These are phyloP conservation scores for Kwoniella dendrophila DNA, from an alignment of 768 basidiomycete species.

Conservation along the genomic window DNA sequence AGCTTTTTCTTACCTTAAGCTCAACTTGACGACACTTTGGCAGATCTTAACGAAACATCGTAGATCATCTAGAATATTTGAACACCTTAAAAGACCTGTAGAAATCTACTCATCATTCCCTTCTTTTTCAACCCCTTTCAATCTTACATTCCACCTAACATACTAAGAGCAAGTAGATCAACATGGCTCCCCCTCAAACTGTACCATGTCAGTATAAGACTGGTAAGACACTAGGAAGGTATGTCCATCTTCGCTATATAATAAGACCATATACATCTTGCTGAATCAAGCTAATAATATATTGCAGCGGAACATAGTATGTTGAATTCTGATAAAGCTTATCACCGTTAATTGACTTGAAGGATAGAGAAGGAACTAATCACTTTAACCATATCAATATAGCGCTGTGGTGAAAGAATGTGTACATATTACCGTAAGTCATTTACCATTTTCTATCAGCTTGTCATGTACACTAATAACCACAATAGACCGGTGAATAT, in stretches of 20 bases:
- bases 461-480: neutral
- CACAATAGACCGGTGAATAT: constrained; percentile 74
- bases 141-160: neutral
- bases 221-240: constrained; percentile 55
- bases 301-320: constrained; percentile 83
- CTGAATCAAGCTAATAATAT: constrained; percentile 32
- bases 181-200: constrained; percentile 46
- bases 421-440: constrained; percentile 69
- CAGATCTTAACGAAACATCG: too few relatives aligned
- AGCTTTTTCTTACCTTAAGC: too few relatives aligned
- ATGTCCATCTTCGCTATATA: too few relatives aligned
- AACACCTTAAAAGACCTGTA: neutral
- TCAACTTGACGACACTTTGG: too few relatives aligned
- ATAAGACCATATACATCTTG: neutral
- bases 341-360: constrained; percentile 6
- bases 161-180: neutral
- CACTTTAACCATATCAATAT: neutral
- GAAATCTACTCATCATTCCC: neutral
- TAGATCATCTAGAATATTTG: too few relatives aligned
- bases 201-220: constrained; percentile 57
- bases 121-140: neutral
- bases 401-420: constrained; percentile 66
- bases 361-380: neutral
- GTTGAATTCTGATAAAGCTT: neutral
- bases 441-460: neutral